Conservation (phyloP, 2,329 filamentous ascomycete species). For the Penicillium oxalicum region DNA sequence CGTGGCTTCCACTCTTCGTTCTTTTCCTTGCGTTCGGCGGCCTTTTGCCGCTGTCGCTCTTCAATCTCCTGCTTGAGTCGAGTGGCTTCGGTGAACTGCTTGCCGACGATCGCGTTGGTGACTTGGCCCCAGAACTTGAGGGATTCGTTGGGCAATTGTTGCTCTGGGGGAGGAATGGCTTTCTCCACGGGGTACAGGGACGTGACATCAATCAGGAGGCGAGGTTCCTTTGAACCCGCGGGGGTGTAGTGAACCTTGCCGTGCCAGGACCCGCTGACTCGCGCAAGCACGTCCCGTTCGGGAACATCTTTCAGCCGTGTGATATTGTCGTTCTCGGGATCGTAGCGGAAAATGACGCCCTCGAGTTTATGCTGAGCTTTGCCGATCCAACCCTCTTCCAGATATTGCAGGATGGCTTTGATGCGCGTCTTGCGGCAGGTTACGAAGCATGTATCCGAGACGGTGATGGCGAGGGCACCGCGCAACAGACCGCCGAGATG, state of each 20-base stretch:
- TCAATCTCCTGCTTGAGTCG: slow-evolving; percentile 85
- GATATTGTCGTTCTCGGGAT: slow-evolving; percentile 77
- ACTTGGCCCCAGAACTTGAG: slow-evolving; percentile 82
- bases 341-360: slow-evolving; percentile 84
- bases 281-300: slow-evolving; percentile 73
- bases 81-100: slow-evolving; percentile 80
- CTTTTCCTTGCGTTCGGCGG: slow-evolving; percentile 66
- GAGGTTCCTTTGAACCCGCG: slow-evolving; percentile 44
- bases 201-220: slow-evolving; percentile 80
- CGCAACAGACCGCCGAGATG: slow-evolving; percentile 82
- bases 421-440: slow-evolving; percentile 84
- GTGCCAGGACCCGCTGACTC: slow-evolving; percentile 82
- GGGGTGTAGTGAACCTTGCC: slow-evolving; percentile 59
- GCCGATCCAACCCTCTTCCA: slow-evolving; percentile 91
- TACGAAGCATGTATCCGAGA: slow-evolving; percentile 82
- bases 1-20: slow-evolving; percentile 73
- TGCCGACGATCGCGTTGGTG: slow-evolving; percentile 74
- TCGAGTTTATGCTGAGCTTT: slow-evolving; percentile 86
- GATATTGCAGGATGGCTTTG: slow-evolving; percentile 87
- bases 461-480: slow-evolving; percentile 81
- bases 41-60: slow-evolving; percentile 79
- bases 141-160: slow-evolving; percentile 84
- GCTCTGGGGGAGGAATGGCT: slow-evolving; percentile 65
- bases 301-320: slow-evolving; percentile 77
- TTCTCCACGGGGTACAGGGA: slow-evolving; percentile 77